Base-by-base conservation (phyloP, 768 basidiomycete genomes). In the Hypholoma fasciculare region DNA sequence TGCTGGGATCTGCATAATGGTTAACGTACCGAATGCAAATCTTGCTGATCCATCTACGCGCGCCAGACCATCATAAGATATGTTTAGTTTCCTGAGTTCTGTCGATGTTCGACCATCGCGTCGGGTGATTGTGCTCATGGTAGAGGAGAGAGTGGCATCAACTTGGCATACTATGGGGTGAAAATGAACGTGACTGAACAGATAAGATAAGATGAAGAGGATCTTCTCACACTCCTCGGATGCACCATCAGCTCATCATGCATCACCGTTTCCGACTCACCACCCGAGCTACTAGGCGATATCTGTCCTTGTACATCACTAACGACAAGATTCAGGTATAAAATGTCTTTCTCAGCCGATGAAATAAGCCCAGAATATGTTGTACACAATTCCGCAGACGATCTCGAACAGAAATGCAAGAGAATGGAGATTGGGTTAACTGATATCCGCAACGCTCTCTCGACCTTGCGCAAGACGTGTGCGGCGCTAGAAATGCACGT, bases 1-100 rank as follows among this genome's bases (percentile, higher is more conserved):
- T 47, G 54, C 13, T 9, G 39, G 44, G 9, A 37, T 44, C 26
- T 14, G 26, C 13, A 9, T 5, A 11, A 19, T 7, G 8, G 8
- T 11, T 16, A 30, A 56, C 73, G 61, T 62, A 83, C 86, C 86
- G 58, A 88, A 87, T 20, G 74, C 77, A 65, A 92, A 93, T 23
- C 85, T 78, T 2, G 89, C 90, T 3, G 89, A 91, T 1, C 89
- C 89, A 61, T 93, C 91, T 19, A 86, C 88, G 51, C 88, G 78
- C n/a, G 85, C 82, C 8, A 92, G 77, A 1, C 75, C 76, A 49
- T 88, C 85, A 60, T 84, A 88, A 6, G 72, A 69, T 39, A 89
- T 78, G 19, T 60, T 66, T 1, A 83, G 61, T 4, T 58, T 49
- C 1, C 84, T 72, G 30, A 74, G 43, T 44, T 78, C 71, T 19